phyloP scores from a whole-genome alignment of 2,329 filamentous ascomycete genomes.

The Keithomyces neogunnii region DNA sequence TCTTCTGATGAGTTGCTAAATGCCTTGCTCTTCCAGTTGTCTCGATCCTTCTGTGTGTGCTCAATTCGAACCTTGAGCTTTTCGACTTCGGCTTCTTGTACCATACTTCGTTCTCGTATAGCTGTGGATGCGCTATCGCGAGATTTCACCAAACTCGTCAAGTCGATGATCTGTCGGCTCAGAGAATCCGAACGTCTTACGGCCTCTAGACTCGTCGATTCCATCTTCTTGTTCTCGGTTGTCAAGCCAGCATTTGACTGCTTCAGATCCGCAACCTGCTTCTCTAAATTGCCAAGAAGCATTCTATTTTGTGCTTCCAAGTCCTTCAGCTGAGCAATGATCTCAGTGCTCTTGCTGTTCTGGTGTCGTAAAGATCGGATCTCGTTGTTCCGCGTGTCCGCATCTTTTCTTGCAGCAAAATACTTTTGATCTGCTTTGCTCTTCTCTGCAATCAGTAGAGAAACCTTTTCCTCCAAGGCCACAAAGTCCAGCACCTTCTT shows the following conservation, averaged over 20 bases:
- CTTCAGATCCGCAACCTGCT: slow-evolving; percentile 76
- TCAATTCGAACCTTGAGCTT: slow-evolving; percentile 70
- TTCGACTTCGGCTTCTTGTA: slow-evolving; percentile 68
- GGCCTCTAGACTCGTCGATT: slow-evolving; percentile 63
- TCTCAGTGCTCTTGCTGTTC: slow-evolving; percentile 84
- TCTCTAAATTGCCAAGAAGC: slow-evolving; percentile 77
- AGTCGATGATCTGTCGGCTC: slow-evolving; percentile 66
- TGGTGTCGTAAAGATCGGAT: slow-evolving; percentile 71
- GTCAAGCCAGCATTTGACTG: slow-evolving; percentile 66
- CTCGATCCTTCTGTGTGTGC: slow-evolving; percentile 72
- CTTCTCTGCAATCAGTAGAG: slow-evolving; percentile 75
- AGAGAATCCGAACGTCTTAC: slow-evolving; percentile 62
- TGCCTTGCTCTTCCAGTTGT: slow-evolving; percentile 77
- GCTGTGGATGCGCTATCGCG: slow-evolving; percentile 58
- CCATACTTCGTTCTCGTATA: slow-evolving; percentile 48
- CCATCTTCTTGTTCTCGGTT: slow-evolving; percentile 65
- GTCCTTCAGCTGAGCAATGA: slow-evolving; percentile 89
- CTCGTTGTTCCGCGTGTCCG: slow-evolving; percentile 76
- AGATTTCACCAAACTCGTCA: slow-evolving; percentile 63
- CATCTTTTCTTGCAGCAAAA: slow-evolving; percentile 90
- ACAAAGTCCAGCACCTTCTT: slow-evolving; percentile 78
- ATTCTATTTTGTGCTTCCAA: slow-evolving; percentile 70
- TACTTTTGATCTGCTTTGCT: slow-evolving; percentile 97
- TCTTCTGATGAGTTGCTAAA: slow-evolving; percentile 73
- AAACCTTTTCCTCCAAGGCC: slow-evolving; percentile 68